Evolutionary conservation across 345 rosid genomes (phyloP).

Genomic region (Anacardium occidentale): DNA sequence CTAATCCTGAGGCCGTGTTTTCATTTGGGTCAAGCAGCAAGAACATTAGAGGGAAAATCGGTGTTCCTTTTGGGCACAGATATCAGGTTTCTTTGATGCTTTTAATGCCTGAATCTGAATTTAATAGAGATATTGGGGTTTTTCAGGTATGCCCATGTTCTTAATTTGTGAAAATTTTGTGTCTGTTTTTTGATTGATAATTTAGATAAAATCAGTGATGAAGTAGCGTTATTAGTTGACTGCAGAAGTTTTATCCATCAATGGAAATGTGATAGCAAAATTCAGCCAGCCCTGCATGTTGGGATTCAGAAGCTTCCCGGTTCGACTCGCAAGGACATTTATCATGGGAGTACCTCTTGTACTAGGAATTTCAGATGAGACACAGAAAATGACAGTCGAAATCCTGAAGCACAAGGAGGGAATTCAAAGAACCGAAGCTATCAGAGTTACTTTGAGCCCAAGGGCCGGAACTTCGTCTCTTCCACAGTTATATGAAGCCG

Average conservation of each 20-base stretch:
- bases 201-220: no score
- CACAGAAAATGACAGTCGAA: constrained; percentile 51
- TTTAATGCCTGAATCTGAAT: constrained; percentile 80
- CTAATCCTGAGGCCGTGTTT: constrained; percentile 56
- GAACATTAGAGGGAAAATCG: constrained; percentile 14
- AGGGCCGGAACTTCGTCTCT: constrained; percentile 55
- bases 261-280: constrained; percentile 45
- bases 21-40: constrained; percentile 21
- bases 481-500: constrained; percentile 72
- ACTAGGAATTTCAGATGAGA: constrained; percentile 61
- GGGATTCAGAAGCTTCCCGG: constrained; percentile 58
- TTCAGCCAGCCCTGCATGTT: constrained; percentile 81
- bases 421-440: constrained; percentile 51
- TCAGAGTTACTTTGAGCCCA: constrained; percentile 55
- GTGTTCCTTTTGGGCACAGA: constrained; percentile 62
- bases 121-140: constrained; percentile 57
- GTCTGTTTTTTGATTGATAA: no score
- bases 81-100: constrained; percentile 51
- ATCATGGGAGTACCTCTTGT: constrained; percentile 55
- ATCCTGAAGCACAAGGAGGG: constrained; percentile 53
- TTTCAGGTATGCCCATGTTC: constrained; percentile 52
- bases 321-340: constrained; percentile 54
- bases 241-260: constrained; percentile 53
- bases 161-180: no score
- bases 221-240: constrained; percentile 41